Evolutionary conservation across 495 filamentous ascomycete species (phyloP).

Genomic region (Penicillium chermesinum): DNA sequence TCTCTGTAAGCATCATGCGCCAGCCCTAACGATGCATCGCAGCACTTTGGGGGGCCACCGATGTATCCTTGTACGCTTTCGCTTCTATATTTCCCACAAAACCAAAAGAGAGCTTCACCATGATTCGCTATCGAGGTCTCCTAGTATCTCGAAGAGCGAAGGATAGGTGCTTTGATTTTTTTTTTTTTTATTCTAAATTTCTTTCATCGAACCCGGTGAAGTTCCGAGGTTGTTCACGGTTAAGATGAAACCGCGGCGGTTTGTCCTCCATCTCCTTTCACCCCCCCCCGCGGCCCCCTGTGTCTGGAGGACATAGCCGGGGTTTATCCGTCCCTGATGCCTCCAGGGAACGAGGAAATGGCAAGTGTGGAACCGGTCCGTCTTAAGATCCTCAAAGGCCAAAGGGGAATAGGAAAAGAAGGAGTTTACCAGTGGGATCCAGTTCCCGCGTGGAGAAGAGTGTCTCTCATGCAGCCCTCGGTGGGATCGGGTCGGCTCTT

Average conservation of each 20-base stretch:
- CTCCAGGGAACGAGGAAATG: no score
- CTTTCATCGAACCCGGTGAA: no score
- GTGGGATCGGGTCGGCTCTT: background rate
- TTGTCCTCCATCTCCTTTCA: background rate
- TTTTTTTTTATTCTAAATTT: no score
- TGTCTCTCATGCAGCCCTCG: background rate
- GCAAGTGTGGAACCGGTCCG: background rate
- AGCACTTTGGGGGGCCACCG: no score
- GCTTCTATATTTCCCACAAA: no score
- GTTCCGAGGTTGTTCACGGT: background rate
- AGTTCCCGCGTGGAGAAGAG: background rate
- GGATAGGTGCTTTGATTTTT: no score
- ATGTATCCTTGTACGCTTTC: no score
- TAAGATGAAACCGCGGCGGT: slow-evolving; percentile 4
- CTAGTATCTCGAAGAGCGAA: no score
- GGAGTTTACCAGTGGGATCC: background rate
- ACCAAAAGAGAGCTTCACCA: no score
- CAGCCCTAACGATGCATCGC: background rate
- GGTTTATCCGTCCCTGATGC: no score
- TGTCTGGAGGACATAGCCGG: background rate
- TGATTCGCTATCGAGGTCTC: no score
- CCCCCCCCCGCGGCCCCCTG: no score
- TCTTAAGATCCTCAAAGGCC: background rate
- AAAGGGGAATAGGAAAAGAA: background rate
- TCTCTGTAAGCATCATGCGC: background rate